These are phyloP conservation scores for Saccharomyces kudriavzevii DNA, from an alignment of 805 yeast species.

Conservation along the genomic window DNA sequence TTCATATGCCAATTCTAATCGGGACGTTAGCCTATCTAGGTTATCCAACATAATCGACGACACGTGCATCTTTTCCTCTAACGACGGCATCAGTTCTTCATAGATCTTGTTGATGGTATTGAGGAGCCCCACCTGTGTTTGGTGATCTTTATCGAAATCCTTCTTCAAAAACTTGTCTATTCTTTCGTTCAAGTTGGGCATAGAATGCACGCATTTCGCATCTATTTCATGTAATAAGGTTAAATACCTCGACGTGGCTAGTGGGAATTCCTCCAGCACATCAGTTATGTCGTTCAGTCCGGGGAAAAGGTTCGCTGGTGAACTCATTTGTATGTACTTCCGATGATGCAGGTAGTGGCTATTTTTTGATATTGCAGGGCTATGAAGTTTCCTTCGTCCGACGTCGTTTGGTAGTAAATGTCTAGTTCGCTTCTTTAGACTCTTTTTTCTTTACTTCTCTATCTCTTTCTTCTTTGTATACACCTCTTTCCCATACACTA, in stretches of 20 bases:
- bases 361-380: neutral
- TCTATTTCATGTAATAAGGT: slow-evolving; percentile 88
- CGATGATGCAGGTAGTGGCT: neutral
- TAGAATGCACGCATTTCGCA: slow-evolving; percentile 76
- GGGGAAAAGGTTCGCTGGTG: slow-evolving; percentile 51
- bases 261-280: slow-evolving; percentile 83
- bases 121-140: slow-evolving; percentile 20
- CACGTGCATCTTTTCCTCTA: slow-evolving; percentile 96
- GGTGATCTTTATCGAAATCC: neutral
- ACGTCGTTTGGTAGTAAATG: neutral
- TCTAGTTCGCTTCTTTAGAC: neutral
- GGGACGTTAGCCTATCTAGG: slow-evolving; percentile 53
- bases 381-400: neutral
- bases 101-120: slow-evolving; percentile 35
- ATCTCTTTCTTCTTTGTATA: neutral
- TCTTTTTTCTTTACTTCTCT: neutral
- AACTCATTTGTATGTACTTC: slow-evolving; percentile 13
- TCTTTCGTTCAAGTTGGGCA: slow-evolving; percentile 52
- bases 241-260: slow-evolving; percentile 73
- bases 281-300: slow-evolving; percentile 90
- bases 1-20: slow-evolving; percentile 77
- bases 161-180: slow-evolving; percentile 20
- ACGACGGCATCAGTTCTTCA: slow-evolving; percentile 75
- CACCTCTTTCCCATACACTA: neutral
- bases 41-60: slow-evolving; percentile 84